These are phyloP conservation scores for Hibiscus tridactylites DNA, from an alignment of 345 rosid genomes.

Conservation along the genomic window DNA sequence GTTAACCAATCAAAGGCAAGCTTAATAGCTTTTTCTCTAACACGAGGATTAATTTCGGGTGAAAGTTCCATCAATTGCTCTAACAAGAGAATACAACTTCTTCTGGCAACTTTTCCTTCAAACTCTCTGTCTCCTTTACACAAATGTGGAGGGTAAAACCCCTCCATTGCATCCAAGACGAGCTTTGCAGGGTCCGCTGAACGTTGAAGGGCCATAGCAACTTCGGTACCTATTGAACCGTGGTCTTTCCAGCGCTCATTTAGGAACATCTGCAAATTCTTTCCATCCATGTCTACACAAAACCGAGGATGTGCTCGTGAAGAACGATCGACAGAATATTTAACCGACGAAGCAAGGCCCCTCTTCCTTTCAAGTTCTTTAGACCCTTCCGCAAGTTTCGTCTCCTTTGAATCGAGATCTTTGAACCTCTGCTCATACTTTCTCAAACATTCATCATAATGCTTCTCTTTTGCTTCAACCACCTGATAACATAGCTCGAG, in stretches of 20 bases:
- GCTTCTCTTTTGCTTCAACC: conserved; percentile 9
- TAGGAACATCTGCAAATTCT: conserved; percentile 17
- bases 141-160: conserved; percentile 15
- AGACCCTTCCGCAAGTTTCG: neutral
- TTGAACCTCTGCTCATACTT: neutral
- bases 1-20: conserved; percentile 20
- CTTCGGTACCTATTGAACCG: conserved; percentile 6
- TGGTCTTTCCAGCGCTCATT: conserved; percentile 13
- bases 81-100: conserved; percentile 14
- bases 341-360: neutral
- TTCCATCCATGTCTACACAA: conserved; percentile 5
- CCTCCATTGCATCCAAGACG: conserved; percentile 24
- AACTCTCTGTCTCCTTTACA: conserved; percentile 10
- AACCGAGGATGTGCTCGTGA: neutral
- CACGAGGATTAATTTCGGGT: conserved; percentile 11
- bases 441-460: neutral
- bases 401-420: neutral
- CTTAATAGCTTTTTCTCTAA: conserved; percentile 18
- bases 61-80: conserved; percentile 15
- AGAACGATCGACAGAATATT: neutral
- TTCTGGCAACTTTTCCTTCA: neutral
- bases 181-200: conserved; percentile 26
- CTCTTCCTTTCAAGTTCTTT: conserved; percentile 9
- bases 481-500: neutral
- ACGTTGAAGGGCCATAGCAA: conserved; percentile 9